A percentile compares a stretch with the other conserved stretches of the same genome.
Evolutionary conservation across 1,139 yeast species (phyloP).

Genomic region (Sporopachydermia cereana): DNA sequence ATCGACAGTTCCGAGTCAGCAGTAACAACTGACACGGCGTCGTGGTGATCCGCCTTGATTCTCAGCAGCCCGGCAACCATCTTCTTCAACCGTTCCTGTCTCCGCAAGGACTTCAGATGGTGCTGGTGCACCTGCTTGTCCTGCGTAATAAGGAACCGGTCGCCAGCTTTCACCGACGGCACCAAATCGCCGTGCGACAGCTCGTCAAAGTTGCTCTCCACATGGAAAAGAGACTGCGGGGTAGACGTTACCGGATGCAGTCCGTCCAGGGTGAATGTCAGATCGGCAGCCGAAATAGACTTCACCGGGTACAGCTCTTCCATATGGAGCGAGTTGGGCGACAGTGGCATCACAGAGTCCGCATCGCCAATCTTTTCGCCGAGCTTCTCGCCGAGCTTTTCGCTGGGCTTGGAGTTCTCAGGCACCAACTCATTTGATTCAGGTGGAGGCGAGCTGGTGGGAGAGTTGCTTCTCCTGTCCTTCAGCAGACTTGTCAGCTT

Average conservation of each 20-base stretch:
- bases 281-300: constrained; percentile 4
- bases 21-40: constrained; percentile 79
- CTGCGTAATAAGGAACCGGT: constrained; percentile 40
- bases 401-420: not conserved
- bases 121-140: constrained; percentile 66
- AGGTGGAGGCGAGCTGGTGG: not conserved
- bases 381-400: not conserved
- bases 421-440: not conserved
- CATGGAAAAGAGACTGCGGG: constrained; percentile 14
- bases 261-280: not conserved
- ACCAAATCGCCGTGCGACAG: constrained; percentile 9
- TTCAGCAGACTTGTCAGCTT: not conserved
- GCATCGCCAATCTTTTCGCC: not conserved
- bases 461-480: not conserved
- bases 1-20: constrained; percentile 33
- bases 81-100: constrained; percentile 79
- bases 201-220: not conserved
- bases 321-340: not conserved
- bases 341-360: not conserved
- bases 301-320: not conserved
- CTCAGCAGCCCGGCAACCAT: constrained; percentile 73
- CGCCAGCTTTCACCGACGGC: constrained; percentile 9
- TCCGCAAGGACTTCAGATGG: constrained; percentile 57
- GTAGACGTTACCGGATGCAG: not conserved
- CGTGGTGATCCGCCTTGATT: constrained; percentile 68